Percentiles rank a stretch among this genome's conserved stretches.
These are phyloP conservation scores for Gossypium mustelinum DNA, from an alignment of 345 rosid species.

Conservation along the genomic window DNA sequence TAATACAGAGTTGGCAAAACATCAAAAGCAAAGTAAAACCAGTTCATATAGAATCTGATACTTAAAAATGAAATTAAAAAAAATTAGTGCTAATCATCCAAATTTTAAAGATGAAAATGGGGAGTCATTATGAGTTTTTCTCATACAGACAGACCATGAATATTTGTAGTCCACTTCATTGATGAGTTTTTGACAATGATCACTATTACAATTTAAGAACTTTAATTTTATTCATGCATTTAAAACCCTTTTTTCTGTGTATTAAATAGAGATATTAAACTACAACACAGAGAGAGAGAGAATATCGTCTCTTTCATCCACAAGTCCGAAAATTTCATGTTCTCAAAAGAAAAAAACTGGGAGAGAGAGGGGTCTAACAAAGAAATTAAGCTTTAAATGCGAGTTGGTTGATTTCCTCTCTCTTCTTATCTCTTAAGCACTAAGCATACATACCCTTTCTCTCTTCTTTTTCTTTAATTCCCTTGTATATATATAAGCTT, in stretches of 20 bases:
- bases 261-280: not conserved
- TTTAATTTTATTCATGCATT: too few species aligned
- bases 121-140: too few species aligned
- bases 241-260: not conserved
- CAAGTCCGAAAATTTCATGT: conserved; percentile 20
- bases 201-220: too few species aligned
- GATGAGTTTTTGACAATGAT: too few species aligned
- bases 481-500: conserved; percentile 11
- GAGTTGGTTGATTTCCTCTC: conserved; percentile 34
- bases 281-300: not conserved
- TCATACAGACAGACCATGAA: too few species aligned
- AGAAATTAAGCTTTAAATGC: conserved; percentile 51
- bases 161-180: too few species aligned
- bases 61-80: too few species aligned
- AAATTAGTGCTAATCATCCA: too few species aligned
- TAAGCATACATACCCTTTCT: conserved; percentile 26
- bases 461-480: not conserved
- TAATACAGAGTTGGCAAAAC: too few species aligned
- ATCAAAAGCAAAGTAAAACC: too few species aligned
- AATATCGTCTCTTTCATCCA: conserved; percentile 14
- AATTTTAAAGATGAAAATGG: too few species aligned
- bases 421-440: conserved; percentile 35
- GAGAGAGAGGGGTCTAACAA: conserved; percentile 17
- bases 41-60: too few species aligned
- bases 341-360: conserved; percentile 17